Evolutionary conservation across 2,329 filamentous ascomycete genomes (phyloP), one percentile per base, ranked within the genome.

Genomic region (Calonectria hongkongensis): DNA sequence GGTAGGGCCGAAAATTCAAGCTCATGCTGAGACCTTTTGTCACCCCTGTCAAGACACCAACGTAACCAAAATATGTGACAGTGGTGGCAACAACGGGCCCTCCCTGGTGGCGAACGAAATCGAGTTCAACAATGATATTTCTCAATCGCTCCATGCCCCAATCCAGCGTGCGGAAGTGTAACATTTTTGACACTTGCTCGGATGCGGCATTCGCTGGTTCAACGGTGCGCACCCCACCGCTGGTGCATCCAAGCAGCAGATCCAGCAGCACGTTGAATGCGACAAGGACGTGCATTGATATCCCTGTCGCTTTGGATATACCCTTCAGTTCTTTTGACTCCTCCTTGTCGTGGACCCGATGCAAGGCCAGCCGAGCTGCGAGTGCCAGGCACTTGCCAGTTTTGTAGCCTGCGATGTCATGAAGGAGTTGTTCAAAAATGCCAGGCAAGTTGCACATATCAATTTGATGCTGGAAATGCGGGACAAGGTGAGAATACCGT

Each of bases 181-280:
- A 77, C 83, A 91, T 74, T 39, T 69, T 75, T 18, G 74, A 78
- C 83, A 81, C 39, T 45, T 50, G 48, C 2, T 21, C 28, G 2
- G 41, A 7, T 10, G 65, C 25, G 4, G 30, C 15, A 3, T 6
- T 64, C n/a, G 41, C 45, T 2, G 62, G 28, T 18, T 76, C 71
- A 0, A 80, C 1, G 0, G 79, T 75, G 1, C 82, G 76, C 0
- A 79, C 81, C 0, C 83, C 84, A 4, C 84, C 84, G 56, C 90
- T 92, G 1, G 92, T 93, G 79, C 92, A 94, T 2, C 92, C 92
- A 82, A 94, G 88, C 43, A 94, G 84, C 6, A 90, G 82, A 76
- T 94, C 92, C 1, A 94, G 84, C 2, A 93, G 82, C 2, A 90
- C 89, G 75, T 94, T 94, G 76, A 92, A 87, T 3, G 88, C 88